Base-by-base conservation (phyloP, 2,329 filamentous ascomycete species). In the Scortechinia acanthostroma region DNA sequence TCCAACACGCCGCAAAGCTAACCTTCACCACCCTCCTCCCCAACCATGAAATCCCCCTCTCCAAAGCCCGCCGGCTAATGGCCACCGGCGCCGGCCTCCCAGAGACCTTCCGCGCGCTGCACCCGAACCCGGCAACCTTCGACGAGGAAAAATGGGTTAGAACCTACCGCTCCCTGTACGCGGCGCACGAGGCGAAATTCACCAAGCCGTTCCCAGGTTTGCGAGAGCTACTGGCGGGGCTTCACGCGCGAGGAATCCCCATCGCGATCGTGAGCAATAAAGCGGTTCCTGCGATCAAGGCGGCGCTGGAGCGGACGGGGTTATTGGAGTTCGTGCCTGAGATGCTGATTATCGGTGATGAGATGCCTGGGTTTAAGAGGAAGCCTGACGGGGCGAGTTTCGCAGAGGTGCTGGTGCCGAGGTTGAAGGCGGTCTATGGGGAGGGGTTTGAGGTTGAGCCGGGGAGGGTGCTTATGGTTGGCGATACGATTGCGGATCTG, bases 201-300 rank as follows among this genome's bases (percentile, higher is more conserved):
- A 45, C 50, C 42, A 37, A 21, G 20, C 21, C 45, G 14, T 50
- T 50, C 28, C 37, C 45, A 3, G 50, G 47, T 4, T 45, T 48
- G 3, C 17, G 35, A 22, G 44, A 45, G 23, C 42, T 51, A 10
- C 45, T 51, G 23, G 19, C 20, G 22, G 15, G 37, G n/a, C 30
- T 50, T 13, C n/a, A 20, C 3, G 15, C 28, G 14, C 43, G 23
- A 20, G 22, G 20, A 13, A 47, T 50, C 21, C 43, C 43, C 20
- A 22, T 46, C 13, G 47, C 50, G 14, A 47, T 51, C 25, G 42
- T 49, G 16, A 51, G 48, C 47, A 50, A 51, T 47, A 51, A 44
- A 23, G 54, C 42, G 45, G 49, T 51, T 15, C 52, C 49, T 2
- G 46, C 48, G 4, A 48, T 45, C 4, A 22, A 25, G 22, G 42